Conservation (phyloP, 768 basidiomycete genomes). For the Auricularia sp. region DNA sequence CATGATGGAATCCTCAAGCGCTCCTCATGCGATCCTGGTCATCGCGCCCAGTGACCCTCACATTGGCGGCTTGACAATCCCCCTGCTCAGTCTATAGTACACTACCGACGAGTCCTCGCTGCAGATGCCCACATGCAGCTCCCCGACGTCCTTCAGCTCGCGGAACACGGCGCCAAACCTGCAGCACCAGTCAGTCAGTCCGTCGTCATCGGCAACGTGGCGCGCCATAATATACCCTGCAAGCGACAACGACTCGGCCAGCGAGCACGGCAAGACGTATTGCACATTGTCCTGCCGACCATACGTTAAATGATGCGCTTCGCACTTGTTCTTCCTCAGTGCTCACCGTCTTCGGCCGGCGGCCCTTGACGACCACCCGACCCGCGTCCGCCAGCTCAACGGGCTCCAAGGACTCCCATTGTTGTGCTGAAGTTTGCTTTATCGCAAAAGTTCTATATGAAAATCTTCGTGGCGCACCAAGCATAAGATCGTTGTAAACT, state of each 20-base stretch:
- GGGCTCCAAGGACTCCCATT: constrained; percentile 57
- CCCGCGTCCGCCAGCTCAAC: constrained; percentile 46
- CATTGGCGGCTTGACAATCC: constrained; percentile 53
- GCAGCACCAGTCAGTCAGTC: neutral
- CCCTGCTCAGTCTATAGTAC: constrained; percentile 72
- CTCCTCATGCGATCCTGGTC: too few relatives aligned
- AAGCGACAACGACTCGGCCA: constrained; percentile 57
- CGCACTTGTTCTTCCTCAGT: constrained; percentile 3
- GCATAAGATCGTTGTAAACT: constrained; percentile 62
- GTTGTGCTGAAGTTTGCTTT: constrained; percentile 40
- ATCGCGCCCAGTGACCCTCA: neutral
- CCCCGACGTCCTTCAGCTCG: constrained; percentile 34
- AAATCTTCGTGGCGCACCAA: constrained; percentile 30
- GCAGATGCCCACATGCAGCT: constrained; percentile 61
- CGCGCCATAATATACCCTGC: constrained; percentile 35
- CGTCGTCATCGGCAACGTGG: neutral
- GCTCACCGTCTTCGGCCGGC: constrained; percentile 40
- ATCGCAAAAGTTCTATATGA: neutral
- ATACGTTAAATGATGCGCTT: neutral
- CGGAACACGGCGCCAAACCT: constrained; percentile 55
- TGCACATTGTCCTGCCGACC: constrained; percentile 34
- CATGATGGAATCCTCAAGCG: too few relatives aligned
- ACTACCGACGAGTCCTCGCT: constrained; percentile 74
- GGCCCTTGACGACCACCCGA: constrained; percentile 51
- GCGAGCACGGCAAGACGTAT: constrained; percentile 53